Percentiles rank a stretch among this genome's conserved stretches.
These are phyloP conservation scores for Backusella parvicylindrica DNA, from an alignment of 192 early-diverging fungal genomes.

Conservation along the genomic window DNA sequence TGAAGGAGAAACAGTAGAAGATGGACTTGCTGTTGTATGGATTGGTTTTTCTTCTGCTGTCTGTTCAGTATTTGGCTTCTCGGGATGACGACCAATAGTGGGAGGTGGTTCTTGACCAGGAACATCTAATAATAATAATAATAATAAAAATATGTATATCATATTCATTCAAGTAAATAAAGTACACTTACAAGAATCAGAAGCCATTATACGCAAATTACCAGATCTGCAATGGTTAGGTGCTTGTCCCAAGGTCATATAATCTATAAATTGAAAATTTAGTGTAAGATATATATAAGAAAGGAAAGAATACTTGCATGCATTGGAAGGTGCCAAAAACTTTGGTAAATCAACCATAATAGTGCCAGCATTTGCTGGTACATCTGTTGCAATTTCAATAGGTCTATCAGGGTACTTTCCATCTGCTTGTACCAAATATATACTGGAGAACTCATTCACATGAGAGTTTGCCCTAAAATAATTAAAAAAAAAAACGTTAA, in stretches of 20 bases:
- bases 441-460: background rate
- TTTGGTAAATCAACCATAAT: background rate
- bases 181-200: background rate
- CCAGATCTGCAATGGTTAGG: constrained; percentile 7
- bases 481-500: too few species aligned
- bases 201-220: constrained; percentile 10
- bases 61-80: background rate
- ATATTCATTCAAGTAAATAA: background rate
- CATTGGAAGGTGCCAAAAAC: background rate
- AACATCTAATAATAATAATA: background rate
- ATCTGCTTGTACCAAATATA: constrained; percentile 9
- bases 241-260: constrained; percentile 3
- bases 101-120: background rate
- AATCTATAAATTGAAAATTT: background rate
- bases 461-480: constrained; percentile 15
- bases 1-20: background rate
- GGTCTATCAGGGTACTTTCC: background rate
- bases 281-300: background rate
- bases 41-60: background rate
- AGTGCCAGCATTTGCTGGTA: background rate
- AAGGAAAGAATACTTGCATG: background rate
- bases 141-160: background rate
- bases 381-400: constrained; percentile 2
- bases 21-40: background rate
- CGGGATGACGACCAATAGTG: background rate